These are phyloP conservation scores for Ophiostoma perfectum DNA, from an alignment of 2,329 filamentous ascomycete genomes.

Conservation along the genomic window DNA sequence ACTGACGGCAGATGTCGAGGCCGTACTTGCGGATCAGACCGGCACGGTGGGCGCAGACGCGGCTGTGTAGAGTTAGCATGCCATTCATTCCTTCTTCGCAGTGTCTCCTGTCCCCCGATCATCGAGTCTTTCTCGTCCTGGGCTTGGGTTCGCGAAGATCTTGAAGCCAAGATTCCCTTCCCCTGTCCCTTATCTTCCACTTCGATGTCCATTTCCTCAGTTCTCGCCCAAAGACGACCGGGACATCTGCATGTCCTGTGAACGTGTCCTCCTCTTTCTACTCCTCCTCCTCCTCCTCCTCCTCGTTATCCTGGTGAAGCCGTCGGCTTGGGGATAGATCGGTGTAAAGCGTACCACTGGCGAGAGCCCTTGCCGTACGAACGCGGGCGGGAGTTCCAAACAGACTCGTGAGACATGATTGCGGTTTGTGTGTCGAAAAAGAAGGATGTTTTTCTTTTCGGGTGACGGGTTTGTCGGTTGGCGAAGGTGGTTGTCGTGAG, in stretches of 20 bases:
- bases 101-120: background rate
- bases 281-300: background rate
- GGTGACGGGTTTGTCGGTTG: conserved; percentile 8
- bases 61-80: conserved; percentile 38
- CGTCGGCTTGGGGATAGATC: conserved; percentile 2
- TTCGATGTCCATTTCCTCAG: background rate
- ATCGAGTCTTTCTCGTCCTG: background rate
- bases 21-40: conserved; percentile 99
- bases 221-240: background rate
- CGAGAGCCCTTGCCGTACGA: conserved; percentile 96
- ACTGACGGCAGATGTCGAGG: conserved; percentile 79
- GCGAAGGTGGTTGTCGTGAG: conserved; percentile 16
- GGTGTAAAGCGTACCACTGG: conserved; percentile 61
- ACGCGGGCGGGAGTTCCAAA: conserved; percentile 98
- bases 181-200: background rate
- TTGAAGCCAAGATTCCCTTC: too few species aligned
- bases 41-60: conserved; percentile 81
- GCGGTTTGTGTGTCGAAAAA: conserved; percentile 19
- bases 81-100: conserved; percentile 19
- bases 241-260: background rate
- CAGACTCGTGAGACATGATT: conserved; percentile 75
- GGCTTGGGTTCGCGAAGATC: too few species aligned
- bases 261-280: background rate
- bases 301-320: background rate
- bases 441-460: conserved; percentile 3